Evolutionary conservation across 2,329 filamentous ascomycete species (phyloP), one percentile per base, ranked within the genome.

Genomic region (Boeremia exigua): DNA sequence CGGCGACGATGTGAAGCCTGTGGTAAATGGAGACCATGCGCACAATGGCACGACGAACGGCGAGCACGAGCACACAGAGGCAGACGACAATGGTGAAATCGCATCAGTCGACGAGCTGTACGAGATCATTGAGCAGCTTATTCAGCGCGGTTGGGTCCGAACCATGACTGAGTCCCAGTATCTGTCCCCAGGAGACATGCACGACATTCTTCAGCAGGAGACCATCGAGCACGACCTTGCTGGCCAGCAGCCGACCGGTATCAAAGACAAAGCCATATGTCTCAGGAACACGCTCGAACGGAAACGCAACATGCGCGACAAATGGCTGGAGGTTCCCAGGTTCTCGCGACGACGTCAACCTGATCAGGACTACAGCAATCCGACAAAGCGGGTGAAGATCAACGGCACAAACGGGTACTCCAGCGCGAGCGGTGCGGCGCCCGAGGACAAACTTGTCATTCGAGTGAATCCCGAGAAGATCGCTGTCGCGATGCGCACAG

Each of bases 391-490:
- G 8, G 32, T 69, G 12, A 75, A 71, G 54, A 28, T 63, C 11
- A 72, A 71, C 25, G 68, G 66, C n/a, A 56, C 50, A 10, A 63
- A 67, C 6, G 55, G 57, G 1, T 64, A 59, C 53, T 39, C 58
- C 11, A 36, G 51, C 8, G 29, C 51, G 2, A 40, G 46, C 36
- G 49, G 40, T 12, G 47, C 54, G 10, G 60, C 63, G 7, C 53
- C 59, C 15, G 70, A 96, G 88, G 84, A 86, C 45, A 84, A 89
- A 54, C 80, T 92, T 61, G 82, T 93, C 32, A 80, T 98, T 44
- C 86, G 88, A 27, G 81, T 97, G 50, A 97, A 96, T 71, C 88
- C 91, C 68, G 89, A 93, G 52, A 96, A 94, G 74, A 91, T 92
- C 56, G 81, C 88, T 6, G 90, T 97, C 9, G 87, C 90, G 45